Percentiles rank a stretch among this genome's conserved stretches.
Conservation (phyloP, 495 filamentous ascomycete genomes). For the Daldinia grandis region DNA sequence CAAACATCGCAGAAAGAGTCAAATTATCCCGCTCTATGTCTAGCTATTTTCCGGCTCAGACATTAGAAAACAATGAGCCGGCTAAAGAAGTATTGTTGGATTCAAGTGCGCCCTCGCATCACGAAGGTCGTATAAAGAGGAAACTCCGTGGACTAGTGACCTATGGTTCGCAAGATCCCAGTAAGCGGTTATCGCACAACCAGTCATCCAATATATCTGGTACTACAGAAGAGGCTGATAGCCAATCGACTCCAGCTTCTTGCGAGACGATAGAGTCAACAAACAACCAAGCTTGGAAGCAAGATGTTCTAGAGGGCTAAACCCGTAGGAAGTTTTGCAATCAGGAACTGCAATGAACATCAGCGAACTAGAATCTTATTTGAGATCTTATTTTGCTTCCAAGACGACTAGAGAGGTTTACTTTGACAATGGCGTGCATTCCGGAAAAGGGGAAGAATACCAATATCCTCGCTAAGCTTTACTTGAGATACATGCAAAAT, state of each 20-base stretch:
- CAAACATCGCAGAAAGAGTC: background rate
- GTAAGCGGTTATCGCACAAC: background rate
- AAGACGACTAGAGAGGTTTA: background rate
- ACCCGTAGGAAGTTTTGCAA: background rate
- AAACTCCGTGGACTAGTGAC: conserved; percentile 7
- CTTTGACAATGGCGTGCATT: background rate
- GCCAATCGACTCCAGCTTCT: conserved; percentile 18
- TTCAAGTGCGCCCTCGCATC: background rate
- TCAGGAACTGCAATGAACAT: background rate
- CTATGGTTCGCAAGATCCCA: conserved; percentile 7
- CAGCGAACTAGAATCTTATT: background rate
- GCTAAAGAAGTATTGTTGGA: background rate
- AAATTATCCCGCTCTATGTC: conserved; percentile 37
- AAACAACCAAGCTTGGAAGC: background rate
- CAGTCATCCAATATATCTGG: background rate
- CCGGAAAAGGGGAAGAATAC: background rate
- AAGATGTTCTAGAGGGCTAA: background rate
- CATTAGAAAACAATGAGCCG: background rate
- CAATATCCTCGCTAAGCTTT: background rate
- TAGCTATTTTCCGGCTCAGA: conserved; percentile 1
- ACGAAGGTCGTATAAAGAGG: conserved; percentile 9
- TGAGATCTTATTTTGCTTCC: conserved; percentile 5
- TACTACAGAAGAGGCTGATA: background rate
- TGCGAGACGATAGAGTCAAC: conserved; percentile 7
- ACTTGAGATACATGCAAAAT: background rate